Evolutionary conservation across 257 asterid species (phyloP), one percentile per base, ranked within the genome.

Genomic region (Penstemon barbatus): DNA sequence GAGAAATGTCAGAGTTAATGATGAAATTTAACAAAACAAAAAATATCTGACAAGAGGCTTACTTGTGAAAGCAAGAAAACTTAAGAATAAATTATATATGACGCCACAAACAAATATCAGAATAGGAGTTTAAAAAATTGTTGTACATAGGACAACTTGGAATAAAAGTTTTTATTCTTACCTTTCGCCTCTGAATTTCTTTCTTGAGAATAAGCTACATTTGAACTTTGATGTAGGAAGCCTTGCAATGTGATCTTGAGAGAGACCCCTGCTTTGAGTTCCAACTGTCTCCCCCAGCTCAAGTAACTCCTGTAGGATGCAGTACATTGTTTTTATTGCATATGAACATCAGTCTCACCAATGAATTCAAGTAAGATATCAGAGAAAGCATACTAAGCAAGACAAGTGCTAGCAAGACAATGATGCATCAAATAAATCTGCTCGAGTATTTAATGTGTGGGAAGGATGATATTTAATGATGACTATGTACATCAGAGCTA

Each of bases 201-300:
- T 92, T 78, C 89, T 83, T 3, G 82, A 89, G 83, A 92, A 92
- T 11, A 92, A 77, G 40, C 91, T 83, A 54, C 88, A 80, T 83
- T 89, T 92, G 83, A 84, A 87, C 83, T 92, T 92, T 13, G 97
- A 83, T 45, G 78, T 84, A 42, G 98, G 97, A 77, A 92, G 91
- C 78, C 84, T 69, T 56, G 81, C 84, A 70, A 92, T 89, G 55
- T 86, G 91, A 60, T 83, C 92, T 73, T 87, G 88, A 0, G 92
- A 77, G 65, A 92, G 97, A 56, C 98, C 98, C 72, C 91, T 86
- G 77, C 81, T 86, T 83, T 89, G 91, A 75, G 86, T 84, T 74
- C 98, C 98, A 77, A 92, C 88, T 12, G 92, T 76, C 80, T 92
- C 98, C 1, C 98, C 95, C 64, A 92, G 87, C 70, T 89, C 98